These are phyloP conservation scores for Sextonia rubra DNA, from an alignment of 164 flowering plant genomes.

Conservation along the genomic window DNA sequence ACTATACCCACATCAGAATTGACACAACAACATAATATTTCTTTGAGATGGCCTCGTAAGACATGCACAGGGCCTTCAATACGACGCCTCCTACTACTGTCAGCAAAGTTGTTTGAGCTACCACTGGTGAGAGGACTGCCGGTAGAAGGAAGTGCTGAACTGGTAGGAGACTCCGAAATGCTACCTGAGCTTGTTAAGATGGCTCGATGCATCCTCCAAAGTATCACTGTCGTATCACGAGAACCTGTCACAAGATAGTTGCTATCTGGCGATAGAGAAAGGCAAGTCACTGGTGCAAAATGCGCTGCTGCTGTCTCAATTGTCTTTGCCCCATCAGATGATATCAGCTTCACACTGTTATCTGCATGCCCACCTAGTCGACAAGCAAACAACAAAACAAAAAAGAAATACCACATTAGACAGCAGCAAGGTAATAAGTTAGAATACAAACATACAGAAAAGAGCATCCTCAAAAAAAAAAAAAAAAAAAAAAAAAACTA, in stretches of 20 bases:
- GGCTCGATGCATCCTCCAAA: slow-evolving; percentile 77
- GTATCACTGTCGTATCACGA: slow-evolving; percentile 73
- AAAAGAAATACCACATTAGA: not conserved
- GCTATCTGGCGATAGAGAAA: slow-evolving; percentile 77
- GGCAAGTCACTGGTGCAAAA: slow-evolving; percentile 94
- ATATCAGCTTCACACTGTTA: slow-evolving; percentile 74
- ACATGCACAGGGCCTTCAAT: slow-evolving; percentile 94
- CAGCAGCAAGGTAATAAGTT: not conserved
- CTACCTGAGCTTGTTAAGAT: slow-evolving; percentile 37
- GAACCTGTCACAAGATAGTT: slow-evolving; percentile 90
- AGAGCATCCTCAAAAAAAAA: not conserved
- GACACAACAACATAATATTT: slow-evolving; percentile 72
- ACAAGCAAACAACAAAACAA: not conserved
- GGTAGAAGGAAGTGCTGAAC: slow-evolving; percentile 42
- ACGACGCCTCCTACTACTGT: slow-evolving; percentile 50
- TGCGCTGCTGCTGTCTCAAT: slow-evolving; percentile 84
- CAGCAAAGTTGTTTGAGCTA: slow-evolving; percentile 36
- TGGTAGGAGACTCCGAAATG: slow-evolving; percentile 45
- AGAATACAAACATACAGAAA: not conserved
- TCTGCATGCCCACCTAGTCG: slow-evolving; percentile 89
- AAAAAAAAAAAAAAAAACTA: not conserved
- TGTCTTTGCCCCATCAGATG: slow-evolving; percentile 92
- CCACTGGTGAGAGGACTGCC: slow-evolving; percentile 26
- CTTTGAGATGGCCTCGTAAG: slow-evolving; percentile 77
- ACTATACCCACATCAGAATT: slow-evolving; percentile 82